Base-by-base conservation (phyloP, 148 eudicot genomes). In the Amaranthus hypochondriacus region DNA sequence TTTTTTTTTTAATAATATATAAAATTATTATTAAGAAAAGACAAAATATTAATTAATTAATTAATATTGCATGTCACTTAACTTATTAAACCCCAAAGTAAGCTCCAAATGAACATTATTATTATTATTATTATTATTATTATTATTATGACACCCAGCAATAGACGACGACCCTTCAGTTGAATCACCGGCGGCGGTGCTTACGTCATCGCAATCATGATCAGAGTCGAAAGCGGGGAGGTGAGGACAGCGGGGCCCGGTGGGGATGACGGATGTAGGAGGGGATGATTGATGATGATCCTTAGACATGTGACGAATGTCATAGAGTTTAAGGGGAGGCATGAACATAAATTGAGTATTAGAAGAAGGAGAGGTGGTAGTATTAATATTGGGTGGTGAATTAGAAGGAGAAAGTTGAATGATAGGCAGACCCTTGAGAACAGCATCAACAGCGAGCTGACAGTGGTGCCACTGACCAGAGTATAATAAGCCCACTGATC, bases 371-470 rank as follows among this genome's bases (percentile, higher is more conserved):
- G 75, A 51, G 79, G 28, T 65, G 66, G 73, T 49, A 2, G 9
- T 18, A 10, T 11, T 12, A 14, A 15, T 14, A 15, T 54, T 15
- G 2, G 61, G 39, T 48, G 76, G 60, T 44, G 72, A 6, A 49
- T 48, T 43, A 21, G 54, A 6, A 62, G 28, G 62, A 56, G 78
- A 68, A n/a, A 81, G 58, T 50, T 73, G 83, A 52, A 66, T 73
- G 85, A 84, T 79, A 43, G 85, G 86, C 4, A 69, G 56, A 39
- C 92, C 90, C 28, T 70, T 72, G 7, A 89, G 93, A 39, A 91
- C 90, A 0, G 89, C 82, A 42, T 91, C 91, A 9, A 89, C 97
- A 2, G 97, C 97, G 5, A 77, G 75, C 73, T 89, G 87, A 73
- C 93, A 87, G 48, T 73, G 83, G 62, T 70, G 64, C 97, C 97